Base-by-base conservation (phyloP, 805 yeast genomes). In the Sugiyamaella valdiviana region DNA sequence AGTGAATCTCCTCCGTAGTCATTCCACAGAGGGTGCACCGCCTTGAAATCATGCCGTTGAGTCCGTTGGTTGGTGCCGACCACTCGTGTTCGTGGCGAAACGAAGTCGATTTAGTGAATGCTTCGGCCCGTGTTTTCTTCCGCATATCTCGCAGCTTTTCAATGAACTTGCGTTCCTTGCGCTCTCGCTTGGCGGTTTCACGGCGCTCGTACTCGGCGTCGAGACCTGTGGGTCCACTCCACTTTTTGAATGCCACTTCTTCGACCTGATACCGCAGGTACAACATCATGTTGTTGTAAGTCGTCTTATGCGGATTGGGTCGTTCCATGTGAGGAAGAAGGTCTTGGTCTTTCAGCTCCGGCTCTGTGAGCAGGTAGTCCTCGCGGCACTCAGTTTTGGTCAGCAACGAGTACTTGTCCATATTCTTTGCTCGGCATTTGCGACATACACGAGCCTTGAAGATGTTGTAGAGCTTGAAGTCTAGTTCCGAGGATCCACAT, bases 371-470 rank as follows among this genome's bases (percentile, higher is more conserved):
- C 38, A 93, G 75, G 63, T 93, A 93, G 67, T 93, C 99, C 57
- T 85, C 91, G 37, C 81, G 78, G 64, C 96, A 89, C 66, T 93
- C 99, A 0, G 99, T 93, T 67, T 93, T 93, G 6, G 99, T 93
- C 45, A 93, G 67, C 17, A 93, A 66, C 0, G 98, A 79, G 63
- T 91, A 93, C 60, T 93, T 93, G 36, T 93, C 96, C 0, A 96
- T 96, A 19, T 68, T 67, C 50, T 74, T 73, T 57, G 78, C 79
- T 29, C 79, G 80, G 65, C 99, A 93, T 45, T 75, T 71, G 44
- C 83, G 77, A 64, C 99, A 93, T 6, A 90, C 96, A 12, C 86
- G 72, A 23, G 83, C 69, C 15, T 73, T 71, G 68, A 90, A 93
- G n/a, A 79, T 78, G 9, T 82, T 76, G 58, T 69, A 77, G 37